Base-by-base conservation (phyloP, 2,329 filamentous ascomycete genomes). In the Colletotrichum viniferum region DNA sequence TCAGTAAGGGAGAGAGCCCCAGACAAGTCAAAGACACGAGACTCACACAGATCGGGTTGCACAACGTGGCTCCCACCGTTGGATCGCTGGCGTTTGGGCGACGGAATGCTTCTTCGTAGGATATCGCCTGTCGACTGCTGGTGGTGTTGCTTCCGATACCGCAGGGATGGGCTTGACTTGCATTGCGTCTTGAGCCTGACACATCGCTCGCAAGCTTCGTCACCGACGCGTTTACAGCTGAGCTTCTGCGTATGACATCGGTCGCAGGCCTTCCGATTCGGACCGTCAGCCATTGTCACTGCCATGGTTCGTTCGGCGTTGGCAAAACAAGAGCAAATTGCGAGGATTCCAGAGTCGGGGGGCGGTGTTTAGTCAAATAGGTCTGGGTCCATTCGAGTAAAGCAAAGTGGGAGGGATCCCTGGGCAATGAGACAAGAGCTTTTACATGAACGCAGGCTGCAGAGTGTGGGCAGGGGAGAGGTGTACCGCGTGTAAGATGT, bases 161-260 rank as follows among this genome's bases (percentile, higher is more conserved):
- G 79, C 55, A 85, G 78, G 7, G 86, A 88, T 4, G 85, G 86
- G 75, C 86, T 88, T 32, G 83, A 87, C 75, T 83, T 87, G 82
- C 86, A 88, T 76, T 85, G 81, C 5, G 83, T 81, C 64, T 84
- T 84, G 72, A 87, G 83, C 71, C 84, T 82, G 28, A 84, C 77
- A 76, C 86, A 88, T 13, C 86, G 81, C 78, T 87, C 85, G 78
- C 87, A 88, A 24, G 83, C 78, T 63, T 85, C 84, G 67, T 84
- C 83, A 73, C 81, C 82, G 71, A 81, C 79, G 65, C 86, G 83
- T 78, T 85, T 87, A 81, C 86, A 88, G 77, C 84, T 85, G 73
- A 88, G 82, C 79, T 88, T 88, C 78, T 88, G 86, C 21, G 79
- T 79, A 77, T 88, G 87, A 78, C 86, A 88, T 76, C 86, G 84